Evolutionary conservation across 169 alveolate genomes (phyloP).

Genomic region (Pseudocohnilembus persalinus): DNA sequence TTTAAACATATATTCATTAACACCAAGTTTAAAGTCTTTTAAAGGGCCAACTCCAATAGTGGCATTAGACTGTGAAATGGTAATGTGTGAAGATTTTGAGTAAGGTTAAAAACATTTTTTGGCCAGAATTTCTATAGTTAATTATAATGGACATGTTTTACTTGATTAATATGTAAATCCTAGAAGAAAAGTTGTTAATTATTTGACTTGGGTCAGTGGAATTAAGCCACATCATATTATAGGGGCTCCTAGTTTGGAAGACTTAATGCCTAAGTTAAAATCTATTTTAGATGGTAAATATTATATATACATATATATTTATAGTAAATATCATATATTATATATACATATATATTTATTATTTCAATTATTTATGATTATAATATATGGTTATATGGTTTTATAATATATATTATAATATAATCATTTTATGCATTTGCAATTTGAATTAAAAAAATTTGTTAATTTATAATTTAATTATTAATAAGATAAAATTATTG

Average conservation of each 20-base stretch:
- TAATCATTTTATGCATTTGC: too few relatives aligned
- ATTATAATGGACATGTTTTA: constrained; percentile 65
- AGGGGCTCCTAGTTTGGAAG: constrained; percentile 42
- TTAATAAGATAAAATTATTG: constrained; percentile 52
- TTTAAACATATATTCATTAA: not conserved
- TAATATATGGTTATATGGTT: too few relatives aligned
- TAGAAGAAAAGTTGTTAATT: constrained; percentile 50
- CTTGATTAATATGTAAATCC: constrained; percentile 56
- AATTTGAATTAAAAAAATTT: not conserved
- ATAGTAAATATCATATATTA: too few relatives aligned
- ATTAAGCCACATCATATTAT: constrained; percentile 48
- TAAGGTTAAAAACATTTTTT: constrained; percentile 11
- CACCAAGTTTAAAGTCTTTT: not conserved
- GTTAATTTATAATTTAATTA: too few relatives aligned
- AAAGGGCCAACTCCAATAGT: constrained; percentile 50
- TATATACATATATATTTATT: too few relatives aligned
- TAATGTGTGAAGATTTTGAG: constrained; percentile 37
- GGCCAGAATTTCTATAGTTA: constrained; percentile 66
- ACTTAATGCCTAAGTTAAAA: constrained; percentile 34
- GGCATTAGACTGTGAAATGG: constrained; percentile 69
- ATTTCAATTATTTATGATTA: too few relatives aligned
- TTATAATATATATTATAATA: too few relatives aligned
- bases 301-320: too few relatives aligned
- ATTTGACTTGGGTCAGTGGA: constrained; percentile 61
- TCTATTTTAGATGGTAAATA: constrained; percentile 12